Evolutionary conservation across 495 filamentous ascomycete genomes (phyloP), one percentile per base, ranked within the genome.

Genomic region (Penicillium parvum): DNA sequence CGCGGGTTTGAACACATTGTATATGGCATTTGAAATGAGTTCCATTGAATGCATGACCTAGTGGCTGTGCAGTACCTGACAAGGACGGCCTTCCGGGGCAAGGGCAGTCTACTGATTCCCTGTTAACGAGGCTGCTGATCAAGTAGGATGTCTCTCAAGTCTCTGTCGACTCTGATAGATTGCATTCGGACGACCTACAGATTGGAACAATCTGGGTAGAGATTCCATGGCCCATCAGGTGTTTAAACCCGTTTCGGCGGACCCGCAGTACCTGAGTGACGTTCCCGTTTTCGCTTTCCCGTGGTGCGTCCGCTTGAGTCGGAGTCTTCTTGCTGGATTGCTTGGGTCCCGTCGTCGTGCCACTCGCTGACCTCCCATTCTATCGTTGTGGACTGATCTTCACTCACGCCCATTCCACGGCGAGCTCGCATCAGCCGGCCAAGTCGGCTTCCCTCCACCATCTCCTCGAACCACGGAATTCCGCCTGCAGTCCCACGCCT

Each of bases 321-420:
- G 14, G 50, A 50, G 21, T 56, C 56, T 7, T 50, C 46, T 22
- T 49, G 49, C 3, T 14, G 14, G 7, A 49, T 33, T 8, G 12
- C 63, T 28, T 51, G 65, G n/a, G 66, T 71, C 27, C 73, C 78
- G 34, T 74, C 79, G 40, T 74, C 78, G 27, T 74, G 76, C 76
- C 79, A 89, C 61, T 96, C 90, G 29, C 80, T 75, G 45, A 96
- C 70, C 63, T 95, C 88, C 84, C 88, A 95, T 54, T 91, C 84
- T 26, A 92, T 73, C 19, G 66, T 76, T 10, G 75, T 75, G 10
- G 64, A 69, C 7, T 81, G 79, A 57, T 84, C 77, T 37, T 61
- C 68, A 40, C 72, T 79, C 22, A 64, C 55, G 16, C 68, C 65
- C 32, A 71, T 63, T 1, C 75, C 72, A 17, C 83, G 80, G 55